These are phyloP conservation scores for Fomitopsis schrenkii DNA, from an alignment of 1,284 basidiomycete genomes.

Conservation along the genomic window DNA sequence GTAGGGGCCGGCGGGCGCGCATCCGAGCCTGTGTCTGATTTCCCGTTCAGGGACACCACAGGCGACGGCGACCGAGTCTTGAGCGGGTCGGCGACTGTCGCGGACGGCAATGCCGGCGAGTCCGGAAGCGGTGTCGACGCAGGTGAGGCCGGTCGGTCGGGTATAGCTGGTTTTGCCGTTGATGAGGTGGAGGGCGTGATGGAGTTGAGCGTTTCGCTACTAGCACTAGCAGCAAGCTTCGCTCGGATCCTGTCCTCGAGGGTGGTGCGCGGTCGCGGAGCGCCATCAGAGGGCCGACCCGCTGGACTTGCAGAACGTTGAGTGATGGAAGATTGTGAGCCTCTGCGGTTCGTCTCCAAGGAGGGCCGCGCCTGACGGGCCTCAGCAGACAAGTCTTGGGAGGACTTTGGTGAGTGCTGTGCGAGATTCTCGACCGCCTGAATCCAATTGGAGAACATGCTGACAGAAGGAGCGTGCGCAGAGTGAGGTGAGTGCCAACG, in stretches of 20 bases:
- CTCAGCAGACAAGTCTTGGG: slow-evolving; percentile 21
- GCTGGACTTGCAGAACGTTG: slow-evolving; percentile 46
- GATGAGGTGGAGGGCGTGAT: slow-evolving; percentile 40
- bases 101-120: slow-evolving; percentile 21
- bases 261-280: slow-evolving; percentile 28
- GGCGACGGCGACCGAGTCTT: neutral
- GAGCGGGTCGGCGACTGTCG: slow-evolving; percentile 1
- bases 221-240: slow-evolving; percentile 47
- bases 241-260: slow-evolving; percentile 70
- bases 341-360: slow-evolving; percentile 18
- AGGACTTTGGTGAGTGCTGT: slow-evolving; percentile 24
- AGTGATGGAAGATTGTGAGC: slow-evolving; percentile 36
- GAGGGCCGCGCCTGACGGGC: slow-evolving; percentile 18
- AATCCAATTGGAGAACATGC: slow-evolving; percentile 26
- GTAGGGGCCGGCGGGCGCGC: neutral
- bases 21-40: neutral
- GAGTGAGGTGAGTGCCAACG: neutral
- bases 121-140: slow-evolving; percentile 34
- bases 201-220: slow-evolving; percentile 44
- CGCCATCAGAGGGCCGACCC: slow-evolving; percentile 8
- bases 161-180: slow-evolving; percentile 35
- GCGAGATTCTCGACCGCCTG: slow-evolving; percentile 28
- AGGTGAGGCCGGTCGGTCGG: slow-evolving; percentile 31
- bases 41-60: neutral
- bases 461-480: neutral